These are phyloP conservation scores for Rubia peregrina DNA, from an alignment of 305 asterid species.

Conservation along the genomic window DNA sequence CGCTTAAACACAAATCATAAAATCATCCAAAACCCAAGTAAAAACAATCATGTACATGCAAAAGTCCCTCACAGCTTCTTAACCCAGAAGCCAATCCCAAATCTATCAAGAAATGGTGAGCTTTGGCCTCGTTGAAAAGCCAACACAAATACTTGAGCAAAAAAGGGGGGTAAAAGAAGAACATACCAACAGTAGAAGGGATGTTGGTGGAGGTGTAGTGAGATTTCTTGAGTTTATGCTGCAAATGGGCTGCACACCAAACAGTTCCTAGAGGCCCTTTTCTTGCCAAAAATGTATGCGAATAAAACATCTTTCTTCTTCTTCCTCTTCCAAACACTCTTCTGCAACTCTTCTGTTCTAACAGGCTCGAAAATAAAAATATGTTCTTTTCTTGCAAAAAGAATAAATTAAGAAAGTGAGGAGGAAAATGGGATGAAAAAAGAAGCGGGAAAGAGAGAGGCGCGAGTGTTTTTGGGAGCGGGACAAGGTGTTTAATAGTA, in stretches of 20 bases:
- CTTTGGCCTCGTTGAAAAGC: not conserved
- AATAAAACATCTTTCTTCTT: constrained; percentile 61
- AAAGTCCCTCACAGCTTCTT: not conserved
- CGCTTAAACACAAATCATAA: not conserved
- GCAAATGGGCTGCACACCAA: constrained; percentile 97
- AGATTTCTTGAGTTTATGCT: constrained; percentile 64
- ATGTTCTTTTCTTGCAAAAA: not conserved
- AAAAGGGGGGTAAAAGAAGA: not conserved
- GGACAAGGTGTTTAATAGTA: not conserved
- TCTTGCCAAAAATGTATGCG: constrained; percentile 69
- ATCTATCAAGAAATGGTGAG: not conserved
- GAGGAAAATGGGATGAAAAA: constrained; percentile 12
- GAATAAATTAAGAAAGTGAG: not conserved
- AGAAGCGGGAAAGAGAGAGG: constrained; percentile 29
- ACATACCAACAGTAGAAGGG: constrained; percentile 55
- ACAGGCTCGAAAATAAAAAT: not conserved
- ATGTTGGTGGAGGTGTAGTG: constrained; percentile 61
- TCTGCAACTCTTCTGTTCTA: not conserved
- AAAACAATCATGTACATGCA: not conserved
- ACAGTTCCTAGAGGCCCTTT: constrained; percentile 87
- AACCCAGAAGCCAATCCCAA: not conserved
- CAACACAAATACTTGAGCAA: not conserved
- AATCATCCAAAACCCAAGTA: not conserved
- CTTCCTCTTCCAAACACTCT: constrained; percentile 13
- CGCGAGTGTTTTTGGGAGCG: constrained; percentile 25